Evolutionary conservation across 805 yeast species (phyloP).

Genomic region (Sugiyamaella mastotermitis): DNA sequence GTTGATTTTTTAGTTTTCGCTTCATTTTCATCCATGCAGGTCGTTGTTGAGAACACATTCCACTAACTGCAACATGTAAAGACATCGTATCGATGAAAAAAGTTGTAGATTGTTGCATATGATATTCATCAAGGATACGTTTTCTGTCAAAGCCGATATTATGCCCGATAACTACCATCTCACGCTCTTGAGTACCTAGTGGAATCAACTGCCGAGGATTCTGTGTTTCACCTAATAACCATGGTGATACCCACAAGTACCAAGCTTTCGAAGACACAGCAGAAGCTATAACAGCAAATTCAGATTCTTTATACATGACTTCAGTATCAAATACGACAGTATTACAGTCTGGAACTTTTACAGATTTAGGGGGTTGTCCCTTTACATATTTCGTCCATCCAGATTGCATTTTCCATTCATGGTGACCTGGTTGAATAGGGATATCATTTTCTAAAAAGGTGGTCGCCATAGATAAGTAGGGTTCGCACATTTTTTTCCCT

Average conservation of each 20-base stretch:
- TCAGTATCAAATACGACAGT: slow-evolving; percentile 86
- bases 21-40: slow-evolving; percentile 55
- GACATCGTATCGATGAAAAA: slow-evolving; percentile 91
- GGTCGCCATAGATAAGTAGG: slow-evolving; percentile 50
- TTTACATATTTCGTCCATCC: slow-evolving; percentile 81
- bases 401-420: slow-evolving; percentile 48
- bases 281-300: slow-evolving; percentile 73
- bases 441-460: slow-evolving; percentile 36
- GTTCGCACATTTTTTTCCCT: slow-evolving; percentile 54
- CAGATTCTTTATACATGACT: slow-evolving; percentile 66
- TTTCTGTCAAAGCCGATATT: slow-evolving; percentile 90
- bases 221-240: slow-evolving; percentile 50
- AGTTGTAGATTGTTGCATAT: slow-evolving; percentile 56
- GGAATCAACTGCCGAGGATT: slow-evolving; percentile 63
- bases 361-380: slow-evolving; percentile 42
- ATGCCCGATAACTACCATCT: slow-evolving; percentile 76
- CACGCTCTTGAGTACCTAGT: slow-evolving; percentile 43
- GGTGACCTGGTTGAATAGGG: slow-evolving; percentile 36
- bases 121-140: slow-evolving; percentile 77
- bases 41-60: slow-evolving; percentile 89
- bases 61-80: slow-evolving; percentile 81
- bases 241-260: slow-evolving; percentile 95
- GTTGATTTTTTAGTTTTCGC: slow-evolving; percentile 22
- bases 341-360: slow-evolving; percentile 66
- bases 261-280: slow-evolving; percentile 75